Evolutionary conservation across 257 asterid species (phyloP), one percentile per base, ranked within the genome.

Genomic region (Ballota nigra): DNA sequence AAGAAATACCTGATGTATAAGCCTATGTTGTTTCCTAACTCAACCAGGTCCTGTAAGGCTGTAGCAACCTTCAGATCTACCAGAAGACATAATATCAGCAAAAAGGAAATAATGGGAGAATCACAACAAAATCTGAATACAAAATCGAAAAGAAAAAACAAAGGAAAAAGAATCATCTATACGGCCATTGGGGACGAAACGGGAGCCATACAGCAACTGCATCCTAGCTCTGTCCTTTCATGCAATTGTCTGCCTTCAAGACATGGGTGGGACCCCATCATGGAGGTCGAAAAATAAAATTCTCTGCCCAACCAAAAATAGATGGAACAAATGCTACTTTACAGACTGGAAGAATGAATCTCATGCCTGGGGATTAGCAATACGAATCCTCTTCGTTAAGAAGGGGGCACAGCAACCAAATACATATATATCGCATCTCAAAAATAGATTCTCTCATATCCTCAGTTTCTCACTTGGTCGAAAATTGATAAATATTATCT

Each of bases 311-410:
- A 82, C 77, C 81, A 81, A 85, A 71, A 75, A 82, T 22, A 80
- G 86, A 77, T 22, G 83, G n/a, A 81, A 68, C 10, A 79, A 82
- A 72, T 81, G 81, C 85, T 84, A 83, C 84, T 77, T 79, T 82
- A 86, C 97, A 89, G 79, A 84, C 82, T 74, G 68, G 79, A 86
- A 78, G 84, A 92, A 89, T 75, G 82, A 77, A 85, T 83, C 84
- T 52, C 86, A 79, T 57, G 70, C 74, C 88, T 78, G 63, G 40
- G 43, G 71, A 45, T 47, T 22, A 59, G 81, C 73, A 68, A 75
- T 65, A 80, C 75, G 78, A 74, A 76, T 71, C 79, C 80, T 77
- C 87, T 79, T 76, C 80, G 73, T 68, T 83, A 66, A 75, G 77
- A 74, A 71, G 15, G 78, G 71, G 71, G 80, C 47, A 69, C 68